phyloP scores from a whole-genome alignment of 495 filamentous ascomycete species.

The Glonium stellatum region DNA sequence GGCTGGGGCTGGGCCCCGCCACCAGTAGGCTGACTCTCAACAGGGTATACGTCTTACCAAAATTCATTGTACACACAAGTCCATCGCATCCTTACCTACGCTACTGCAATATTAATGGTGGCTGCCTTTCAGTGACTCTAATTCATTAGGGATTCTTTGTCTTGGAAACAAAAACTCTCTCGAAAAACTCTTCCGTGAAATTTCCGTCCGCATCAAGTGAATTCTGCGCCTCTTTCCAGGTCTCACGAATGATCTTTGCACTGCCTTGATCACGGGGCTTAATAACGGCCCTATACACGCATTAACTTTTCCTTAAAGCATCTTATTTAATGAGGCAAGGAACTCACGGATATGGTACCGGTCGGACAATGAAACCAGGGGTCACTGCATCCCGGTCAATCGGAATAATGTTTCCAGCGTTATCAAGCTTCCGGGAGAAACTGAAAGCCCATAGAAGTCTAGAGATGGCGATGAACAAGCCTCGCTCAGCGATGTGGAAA shows the following conservation, averaged over 20 bases:
- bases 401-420: background rate
- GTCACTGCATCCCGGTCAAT: slow-evolving; percentile 1
- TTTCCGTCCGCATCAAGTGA: background rate
- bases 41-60: too few relatives aligned
- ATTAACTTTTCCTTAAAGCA: background rate
- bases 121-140: background rate
- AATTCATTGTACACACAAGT: too few relatives aligned
- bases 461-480: background rate
- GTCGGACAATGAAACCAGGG: background rate
- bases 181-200: slow-evolving; percentile 2
- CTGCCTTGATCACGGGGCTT: background rate
- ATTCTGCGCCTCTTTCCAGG: slow-evolving; percentile 1
- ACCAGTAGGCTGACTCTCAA: too few relatives aligned
- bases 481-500: background rate
- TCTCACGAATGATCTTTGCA: background rate
- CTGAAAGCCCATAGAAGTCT: background rate
- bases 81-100: too few relatives aligned
- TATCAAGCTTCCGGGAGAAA: background rate
- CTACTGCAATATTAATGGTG: too few relatives aligned
- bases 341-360: background rate
- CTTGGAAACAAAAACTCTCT: background rate
- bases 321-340: background rate
- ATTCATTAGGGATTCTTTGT: background rate
- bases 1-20: too few relatives aligned
- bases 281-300: background rate